Evolutionary conservation across 208 protist species (phyloP).

Genomic region (Phytomonas sp.): DNA sequence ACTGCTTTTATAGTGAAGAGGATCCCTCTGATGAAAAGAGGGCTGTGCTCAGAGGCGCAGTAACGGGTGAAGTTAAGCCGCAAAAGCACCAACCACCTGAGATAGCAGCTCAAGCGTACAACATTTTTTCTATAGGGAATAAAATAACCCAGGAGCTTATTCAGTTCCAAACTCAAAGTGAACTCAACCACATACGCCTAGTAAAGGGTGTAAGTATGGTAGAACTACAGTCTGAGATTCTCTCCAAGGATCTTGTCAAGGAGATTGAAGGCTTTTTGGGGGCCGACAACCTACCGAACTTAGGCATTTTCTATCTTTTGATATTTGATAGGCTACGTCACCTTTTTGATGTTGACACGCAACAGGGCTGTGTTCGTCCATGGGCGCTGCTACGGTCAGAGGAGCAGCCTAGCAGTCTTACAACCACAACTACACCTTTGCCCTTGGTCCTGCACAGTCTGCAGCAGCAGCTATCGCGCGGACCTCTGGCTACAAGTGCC

Average conservation of each 20-base stretch:
- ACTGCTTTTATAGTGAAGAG: slow-evolving; percentile 12
- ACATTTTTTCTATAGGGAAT: slow-evolving; percentile 12
- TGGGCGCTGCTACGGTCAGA: slow-evolving; percentile 47
- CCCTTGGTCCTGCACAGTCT: slow-evolving; percentile 40
- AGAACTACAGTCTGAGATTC: slow-evolving; percentile 24
- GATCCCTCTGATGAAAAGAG: background rate
- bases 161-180: slow-evolving; percentile 1
- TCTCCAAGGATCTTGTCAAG: slow-evolving; percentile 25
- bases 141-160: slow-evolving; percentile 11
- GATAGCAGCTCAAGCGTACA: slow-evolving; percentile 8
- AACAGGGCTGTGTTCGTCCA: slow-evolving; percentile 28
- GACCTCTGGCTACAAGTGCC: slow-evolving; percentile 19
- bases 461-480: slow-evolving; percentile 23
- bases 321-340: slow-evolving; percentile 78
- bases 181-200: slow-evolving; percentile 6
- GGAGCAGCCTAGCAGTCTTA: slow-evolving; percentile 72
- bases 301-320: slow-evolving; percentile 23
- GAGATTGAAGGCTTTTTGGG: slow-evolving; percentile 27
- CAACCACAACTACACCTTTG: slow-evolving; percentile 58
- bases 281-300: slow-evolving; percentile 4
- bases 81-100: slow-evolving; percentile 13
- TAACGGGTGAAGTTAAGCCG: background rate
- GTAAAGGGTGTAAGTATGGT: slow-evolving; percentile 23
- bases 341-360: slow-evolving; percentile 71
- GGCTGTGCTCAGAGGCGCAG: background rate